Conservation (phyloP, 108 stramenopile genomes). For the Cylindrotheca closterium region DNA sequence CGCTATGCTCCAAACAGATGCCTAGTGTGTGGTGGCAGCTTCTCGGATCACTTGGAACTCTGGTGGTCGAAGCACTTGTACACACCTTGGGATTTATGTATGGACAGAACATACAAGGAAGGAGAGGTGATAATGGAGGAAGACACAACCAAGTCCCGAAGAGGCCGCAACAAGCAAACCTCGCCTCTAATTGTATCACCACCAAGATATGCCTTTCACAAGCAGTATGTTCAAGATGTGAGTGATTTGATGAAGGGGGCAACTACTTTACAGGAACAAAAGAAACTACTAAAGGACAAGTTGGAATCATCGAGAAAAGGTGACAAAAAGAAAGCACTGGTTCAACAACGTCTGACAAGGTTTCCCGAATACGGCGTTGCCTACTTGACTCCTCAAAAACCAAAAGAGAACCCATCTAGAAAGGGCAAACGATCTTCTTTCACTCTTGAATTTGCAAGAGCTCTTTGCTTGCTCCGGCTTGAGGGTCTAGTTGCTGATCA, state of each 20-base stretch:
- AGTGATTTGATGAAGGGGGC: slow-evolving; percentile 10
- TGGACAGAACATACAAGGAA: slow-evolving; percentile 36
- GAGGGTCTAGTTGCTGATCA: neutral
- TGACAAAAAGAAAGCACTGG: neutral
- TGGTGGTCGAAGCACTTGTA: slow-evolving; percentile 51
- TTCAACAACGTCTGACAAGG: neutral
- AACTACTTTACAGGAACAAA: slow-evolving; percentile 11
- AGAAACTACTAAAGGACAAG: slow-evolving; percentile 12
- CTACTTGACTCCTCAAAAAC: neutral
- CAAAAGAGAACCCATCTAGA: neutral
- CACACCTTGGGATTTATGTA: slow-evolving; percentile 40
- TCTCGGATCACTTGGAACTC: slow-evolving; percentile 44
- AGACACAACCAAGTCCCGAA: neutral
- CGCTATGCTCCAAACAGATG: slow-evolving; percentile 49
- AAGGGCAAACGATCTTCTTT: neutral
- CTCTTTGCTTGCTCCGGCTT: neutral
- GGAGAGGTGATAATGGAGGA: slow-evolving; percentile 3
- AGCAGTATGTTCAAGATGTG: slow-evolving; percentile 38
- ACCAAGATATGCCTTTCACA: slow-evolving; percentile 38
- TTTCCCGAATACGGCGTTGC: neutral
- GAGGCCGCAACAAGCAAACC: neutral
- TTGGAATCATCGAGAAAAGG: neutral
- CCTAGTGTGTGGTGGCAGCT: slow-evolving; percentile 47
- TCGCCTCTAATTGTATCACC: neutral
- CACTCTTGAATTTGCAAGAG: neutral